A percentile compares a stretch with the other conserved stretches of the same genome.
phyloP scores from a whole-genome alignment of 495 filamentous ascomycete genomes.

The Copromyces sp. region DNA sequence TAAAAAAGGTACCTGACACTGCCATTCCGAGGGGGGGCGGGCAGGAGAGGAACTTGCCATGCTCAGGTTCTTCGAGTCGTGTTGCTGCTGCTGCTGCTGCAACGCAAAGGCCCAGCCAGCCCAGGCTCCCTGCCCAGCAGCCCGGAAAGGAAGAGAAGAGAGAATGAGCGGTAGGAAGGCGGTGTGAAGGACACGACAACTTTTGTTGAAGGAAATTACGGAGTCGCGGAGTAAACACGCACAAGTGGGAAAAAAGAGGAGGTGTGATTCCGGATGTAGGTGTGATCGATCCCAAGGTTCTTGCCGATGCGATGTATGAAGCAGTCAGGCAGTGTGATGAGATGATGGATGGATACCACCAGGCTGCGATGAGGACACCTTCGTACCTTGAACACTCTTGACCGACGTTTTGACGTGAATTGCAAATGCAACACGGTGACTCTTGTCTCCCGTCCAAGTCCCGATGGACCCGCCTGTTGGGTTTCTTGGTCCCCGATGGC shows the following conservation, averaged over 20 bases:
- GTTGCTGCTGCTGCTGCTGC: not conserved
- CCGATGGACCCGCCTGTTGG: not conserved
- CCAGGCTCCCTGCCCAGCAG: not conserved
- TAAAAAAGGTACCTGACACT: not conserved
- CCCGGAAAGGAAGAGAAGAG: not conserved
- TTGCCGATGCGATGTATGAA: not conserved
- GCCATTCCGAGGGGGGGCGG: not conserved
- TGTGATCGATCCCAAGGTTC: not conserved
- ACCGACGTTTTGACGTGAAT: not conserved
- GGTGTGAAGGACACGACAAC: not conserved
- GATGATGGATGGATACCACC: not conserved
- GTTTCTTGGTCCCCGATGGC: not conserved
- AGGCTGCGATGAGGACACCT: not conserved
- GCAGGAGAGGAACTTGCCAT: not conserved
- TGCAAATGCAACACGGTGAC: not conserved
- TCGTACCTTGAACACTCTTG: not conserved
- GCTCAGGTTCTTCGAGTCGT: not conserved
- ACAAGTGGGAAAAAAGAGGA: not conserved
- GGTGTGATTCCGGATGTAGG: not conserved
- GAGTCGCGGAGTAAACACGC: not conserved
- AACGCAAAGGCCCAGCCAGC: not conserved
- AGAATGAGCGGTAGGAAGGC: not conserved
- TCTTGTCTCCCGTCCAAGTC: not conserved
- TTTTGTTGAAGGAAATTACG: not conserved
- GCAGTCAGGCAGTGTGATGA: not conserved